Conservation (phyloP, 2,329 filamentous ascomycete genomes). For the Colletotrichum sp. region DNA sequence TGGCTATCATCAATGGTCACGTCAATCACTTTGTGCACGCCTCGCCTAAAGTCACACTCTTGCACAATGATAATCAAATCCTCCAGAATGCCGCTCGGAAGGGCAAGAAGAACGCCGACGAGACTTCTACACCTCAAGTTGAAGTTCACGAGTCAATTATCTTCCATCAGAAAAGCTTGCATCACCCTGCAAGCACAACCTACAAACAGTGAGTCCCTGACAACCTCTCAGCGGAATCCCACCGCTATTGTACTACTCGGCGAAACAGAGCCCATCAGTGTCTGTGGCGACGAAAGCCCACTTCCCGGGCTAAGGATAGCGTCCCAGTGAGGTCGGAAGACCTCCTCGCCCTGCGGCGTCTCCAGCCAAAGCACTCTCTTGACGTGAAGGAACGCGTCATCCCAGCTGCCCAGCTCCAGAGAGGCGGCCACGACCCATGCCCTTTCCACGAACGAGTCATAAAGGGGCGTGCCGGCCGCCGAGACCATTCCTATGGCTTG, state of each 20-base stretch:
- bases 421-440: constrained; percentile 18
- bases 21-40: not conserved
- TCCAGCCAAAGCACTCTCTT: constrained; percentile 35
- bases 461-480: constrained; percentile 29
- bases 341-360: constrained; percentile 16
- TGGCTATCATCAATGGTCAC: accelerated
- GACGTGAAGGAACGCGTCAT: constrained; percentile 18
- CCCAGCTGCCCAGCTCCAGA: not conserved
- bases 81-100: not conserved
- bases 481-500: constrained; percentile 44
- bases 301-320: not conserved
- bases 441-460: constrained; percentile 33
- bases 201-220: not conserved
- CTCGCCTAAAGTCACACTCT: not conserved
- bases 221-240: not conserved
- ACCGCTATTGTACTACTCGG: not conserved
- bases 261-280: not conserved
- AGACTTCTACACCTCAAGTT: not conserved
- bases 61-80: not conserved
- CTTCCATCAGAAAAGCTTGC: not conserved
- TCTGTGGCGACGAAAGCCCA: not conserved
- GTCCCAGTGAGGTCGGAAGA: constrained; percentile 32
- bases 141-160: not conserved
- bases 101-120: not conserved
- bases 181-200: not conserved